Base-by-base conservation (phyloP, 805 yeast species). In the Suhomyces canberraensis region DNA sequence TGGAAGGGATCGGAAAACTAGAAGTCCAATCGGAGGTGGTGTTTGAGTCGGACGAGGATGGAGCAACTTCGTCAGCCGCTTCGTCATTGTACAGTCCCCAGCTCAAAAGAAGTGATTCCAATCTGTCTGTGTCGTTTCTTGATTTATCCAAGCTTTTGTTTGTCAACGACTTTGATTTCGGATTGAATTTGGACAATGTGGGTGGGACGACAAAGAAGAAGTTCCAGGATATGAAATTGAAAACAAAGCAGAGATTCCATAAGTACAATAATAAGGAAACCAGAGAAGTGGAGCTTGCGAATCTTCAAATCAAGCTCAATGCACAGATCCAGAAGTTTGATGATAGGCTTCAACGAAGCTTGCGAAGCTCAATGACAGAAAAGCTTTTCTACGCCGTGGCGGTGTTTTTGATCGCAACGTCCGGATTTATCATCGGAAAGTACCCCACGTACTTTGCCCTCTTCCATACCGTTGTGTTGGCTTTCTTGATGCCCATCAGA, bases 371-470 rank as follows among this genome's bases (percentile, higher is more conserved):
- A 17, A 44, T 58, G 7, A 65, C 69, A 1, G 96, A 91, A 53
- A 91, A 91, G 56, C 47, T 80, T 16, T 88, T 88, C 54, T 93
- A 88, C 56, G 80, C 96, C 0, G 58, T 78, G 28, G 80, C 95
- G 0, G 67, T 88, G 26, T 75, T 79, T 39, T 61, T 76, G 36
- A 75, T 91, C 6, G 85, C 91, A 29, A 55, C 75, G 13, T 69
- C 81, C 18, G 98, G 98, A 0, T 72, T 79, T 39, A 58, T 88
- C 4, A 78, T 90, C 46, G 97, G 96, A 8, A 74, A 73, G 40
- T 74, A 75, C 42, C 97, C 98, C 0, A 71, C 75, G 25, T 77
- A 75, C 59, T 82, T 91, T 58, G 98, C 89, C 46, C 55, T 80
- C 1, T 74, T 80, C 47, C 90, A 91, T 59, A 78, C 95, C 0